These are phyloP conservation scores for Candida morakotiae DNA, from an alignment of 805 yeast species.

Conservation along the genomic window DNA sequence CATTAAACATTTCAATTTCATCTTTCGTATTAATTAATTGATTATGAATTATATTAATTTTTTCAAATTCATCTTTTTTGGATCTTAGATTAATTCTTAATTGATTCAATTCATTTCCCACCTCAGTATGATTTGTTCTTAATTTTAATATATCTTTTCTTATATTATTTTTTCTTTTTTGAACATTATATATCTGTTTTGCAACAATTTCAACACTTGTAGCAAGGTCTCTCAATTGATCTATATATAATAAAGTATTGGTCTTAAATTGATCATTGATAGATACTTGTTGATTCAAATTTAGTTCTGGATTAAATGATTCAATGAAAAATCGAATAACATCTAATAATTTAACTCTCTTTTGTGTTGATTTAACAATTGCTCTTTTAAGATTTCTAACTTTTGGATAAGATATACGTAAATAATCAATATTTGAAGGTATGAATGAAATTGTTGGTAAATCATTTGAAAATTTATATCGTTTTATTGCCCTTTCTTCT, in stretches of 20 bases:
- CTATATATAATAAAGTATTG: conserved; percentile 24
- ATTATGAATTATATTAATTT: conserved; percentile 11
- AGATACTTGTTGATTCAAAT: conserved; percentile 8
- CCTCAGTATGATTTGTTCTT: conserved; percentile 23
- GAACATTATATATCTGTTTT: conserved; percentile 23
- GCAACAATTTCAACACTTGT: conserved; percentile 30
- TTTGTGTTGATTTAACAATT: conserved; percentile 19
- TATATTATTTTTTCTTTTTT: conserved; percentile 27
- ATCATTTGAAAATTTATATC: conserved; percentile 1
- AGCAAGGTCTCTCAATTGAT: conserved; percentile 29
- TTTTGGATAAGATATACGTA: neutral
- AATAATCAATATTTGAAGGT: neutral
- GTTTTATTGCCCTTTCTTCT: neutral
- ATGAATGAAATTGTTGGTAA: neutral
- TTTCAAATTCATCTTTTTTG: conserved; percentile 13
- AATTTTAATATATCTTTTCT: conserved; percentile 28
- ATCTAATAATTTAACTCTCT: conserved; percentile 31
- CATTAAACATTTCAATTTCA: neutral
- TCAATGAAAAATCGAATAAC: conserved; percentile 31
- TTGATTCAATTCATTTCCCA: conserved; percentile 29
- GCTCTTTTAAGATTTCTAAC: conserved; percentile 14
- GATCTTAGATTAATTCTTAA: conserved; percentile 19
- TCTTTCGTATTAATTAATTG: conserved; percentile 8
- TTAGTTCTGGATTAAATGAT: conserved; percentile 20
- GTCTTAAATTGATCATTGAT: conserved; percentile 30